Conservation (phyloP, 2,329 filamentous ascomycete genomes). For the Xylaria polymorpha region DNA sequence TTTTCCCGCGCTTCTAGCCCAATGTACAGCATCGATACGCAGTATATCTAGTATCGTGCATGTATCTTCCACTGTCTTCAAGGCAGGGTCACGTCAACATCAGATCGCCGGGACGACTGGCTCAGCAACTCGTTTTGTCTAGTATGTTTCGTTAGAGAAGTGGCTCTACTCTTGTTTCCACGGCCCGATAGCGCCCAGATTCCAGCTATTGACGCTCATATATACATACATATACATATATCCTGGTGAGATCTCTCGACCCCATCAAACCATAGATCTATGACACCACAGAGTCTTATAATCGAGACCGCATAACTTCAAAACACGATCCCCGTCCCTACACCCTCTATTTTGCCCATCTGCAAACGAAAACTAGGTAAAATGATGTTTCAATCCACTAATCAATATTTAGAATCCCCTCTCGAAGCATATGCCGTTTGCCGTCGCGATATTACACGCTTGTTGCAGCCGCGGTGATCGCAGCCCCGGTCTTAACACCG, state of each 20-base stretch:
- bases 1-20: constrained; percentile 7
- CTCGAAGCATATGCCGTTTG: neutral
- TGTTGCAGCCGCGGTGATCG: constrained; percentile 10
- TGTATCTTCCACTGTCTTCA: constrained; percentile 12
- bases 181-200: constrained; percentile 3
- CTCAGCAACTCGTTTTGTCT: constrained; percentile 16
- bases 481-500: neutral
- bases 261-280: constrained; percentile 22
- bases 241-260: constrained; percentile 12
- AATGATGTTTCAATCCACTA: neutral
- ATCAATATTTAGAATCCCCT: neutral
- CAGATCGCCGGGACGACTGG: constrained; percentile 3
- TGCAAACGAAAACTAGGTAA: neutral
- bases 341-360: neutral
- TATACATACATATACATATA: neutral
- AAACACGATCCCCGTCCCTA: neutral
- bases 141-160: constrained; percentile 7
- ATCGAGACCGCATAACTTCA: neutral
- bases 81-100: constrained; percentile 6
- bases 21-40: constrained; percentile 4
- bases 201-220: constrained; percentile 15
- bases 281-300: constrained; percentile 22
- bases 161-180: neutral
- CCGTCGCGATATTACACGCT: neutral
- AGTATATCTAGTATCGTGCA: neutral